Percentiles rank a stretch among this genome's conserved stretches.
These are phyloP conservation scores for Alternaria tenuissima DNA, from an alignment of 2,329 filamentous ascomycete species.

Conservation along the genomic window DNA sequence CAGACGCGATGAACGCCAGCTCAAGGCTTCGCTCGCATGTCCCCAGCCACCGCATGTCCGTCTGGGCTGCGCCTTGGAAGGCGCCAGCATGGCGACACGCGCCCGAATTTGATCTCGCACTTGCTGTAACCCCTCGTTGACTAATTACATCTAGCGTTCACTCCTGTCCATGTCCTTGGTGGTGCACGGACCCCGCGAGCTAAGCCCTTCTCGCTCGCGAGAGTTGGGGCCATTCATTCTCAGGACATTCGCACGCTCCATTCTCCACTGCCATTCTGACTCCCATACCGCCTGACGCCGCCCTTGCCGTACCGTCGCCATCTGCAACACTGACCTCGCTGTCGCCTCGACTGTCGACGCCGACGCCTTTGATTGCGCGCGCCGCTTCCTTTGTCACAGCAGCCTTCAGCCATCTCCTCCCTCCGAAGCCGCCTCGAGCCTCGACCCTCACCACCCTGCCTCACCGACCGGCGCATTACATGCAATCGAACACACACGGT, in stretches of 20 bases:
- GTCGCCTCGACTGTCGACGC: conserved; percentile 25
- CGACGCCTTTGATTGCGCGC: conserved; percentile 26
- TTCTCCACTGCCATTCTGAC: conserved; percentile 34
- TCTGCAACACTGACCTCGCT: conserved; percentile 23
- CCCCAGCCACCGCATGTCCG: not conserved
- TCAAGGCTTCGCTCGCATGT: conserved; percentile 3
- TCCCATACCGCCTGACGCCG: conserved; percentile 31
- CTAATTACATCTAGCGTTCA: conserved; percentile 27
- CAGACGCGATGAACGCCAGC: not conserved
- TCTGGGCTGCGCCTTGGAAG: not conserved
- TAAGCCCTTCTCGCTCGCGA: conserved; percentile 21
- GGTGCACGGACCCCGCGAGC: conserved; percentile 11
- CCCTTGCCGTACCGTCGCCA: conserved; percentile 22
- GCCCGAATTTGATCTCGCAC: conserved; percentile 12
- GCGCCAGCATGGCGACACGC: conserved; percentile 4
- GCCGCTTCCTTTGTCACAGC: conserved; percentile 39
- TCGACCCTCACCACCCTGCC: conserved; percentile 30
- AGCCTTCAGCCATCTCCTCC: conserved; percentile 30
- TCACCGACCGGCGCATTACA: conserved; percentile 37
- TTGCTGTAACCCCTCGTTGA: conserved; percentile 18
- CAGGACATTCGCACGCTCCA: conserved; percentile 28
- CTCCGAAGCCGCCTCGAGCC: conserved; percentile 34
- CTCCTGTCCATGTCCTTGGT: conserved; percentile 20
- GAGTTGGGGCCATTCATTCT: conserved; percentile 25
- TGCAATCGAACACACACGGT: conserved; percentile 21